Conservation (phyloP, 805 yeast species). For the Schizosaccharomyces lindneri region DNA sequence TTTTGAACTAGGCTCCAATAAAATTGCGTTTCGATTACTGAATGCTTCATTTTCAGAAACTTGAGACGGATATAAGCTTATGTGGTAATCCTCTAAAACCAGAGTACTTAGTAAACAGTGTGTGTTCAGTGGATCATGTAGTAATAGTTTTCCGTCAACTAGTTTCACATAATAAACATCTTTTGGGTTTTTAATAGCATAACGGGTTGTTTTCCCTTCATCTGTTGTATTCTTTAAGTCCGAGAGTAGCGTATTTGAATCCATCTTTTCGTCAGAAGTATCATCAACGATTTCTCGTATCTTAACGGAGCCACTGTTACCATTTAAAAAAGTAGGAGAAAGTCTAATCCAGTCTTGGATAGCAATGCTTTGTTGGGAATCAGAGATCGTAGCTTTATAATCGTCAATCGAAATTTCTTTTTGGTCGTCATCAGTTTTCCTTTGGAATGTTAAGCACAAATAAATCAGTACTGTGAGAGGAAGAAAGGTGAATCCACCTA, state of each 20-base stretch:
- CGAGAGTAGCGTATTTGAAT: background rate
- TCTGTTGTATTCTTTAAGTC: background rate
- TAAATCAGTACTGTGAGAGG: background rate
- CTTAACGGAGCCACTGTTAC: background rate
- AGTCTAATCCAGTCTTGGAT: background rate
- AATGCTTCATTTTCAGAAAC: conserved; percentile 55
- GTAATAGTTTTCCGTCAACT: conserved; percentile 60
- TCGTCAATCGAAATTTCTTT: background rate
- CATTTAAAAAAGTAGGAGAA: background rate
- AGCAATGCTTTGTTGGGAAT: background rate
- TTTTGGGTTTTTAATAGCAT: background rate
- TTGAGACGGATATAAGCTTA: conserved; percentile 65
- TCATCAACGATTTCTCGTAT: background rate
- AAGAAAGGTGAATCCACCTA: background rate
- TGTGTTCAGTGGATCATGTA: conserved; percentile 39
- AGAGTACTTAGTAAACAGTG: conserved; percentile 52
- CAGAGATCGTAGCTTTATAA: background rate
- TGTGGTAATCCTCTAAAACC: conserved; percentile 42
- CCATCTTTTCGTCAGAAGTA: background rate
- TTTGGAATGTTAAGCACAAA: background rate
- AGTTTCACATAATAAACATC: conserved; percentile 12
- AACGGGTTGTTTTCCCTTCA: background rate
- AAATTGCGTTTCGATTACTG: conserved; percentile 56
- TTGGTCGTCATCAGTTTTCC: too few relatives aligned
- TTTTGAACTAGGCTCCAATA: conserved; percentile 37